Percentiles rank a stretch among this genome's conserved stretches.
Evolutionary conservation across 108 stramenopile genomes (phyloP).

Genomic region (Craspedostauros australis): DNA sequence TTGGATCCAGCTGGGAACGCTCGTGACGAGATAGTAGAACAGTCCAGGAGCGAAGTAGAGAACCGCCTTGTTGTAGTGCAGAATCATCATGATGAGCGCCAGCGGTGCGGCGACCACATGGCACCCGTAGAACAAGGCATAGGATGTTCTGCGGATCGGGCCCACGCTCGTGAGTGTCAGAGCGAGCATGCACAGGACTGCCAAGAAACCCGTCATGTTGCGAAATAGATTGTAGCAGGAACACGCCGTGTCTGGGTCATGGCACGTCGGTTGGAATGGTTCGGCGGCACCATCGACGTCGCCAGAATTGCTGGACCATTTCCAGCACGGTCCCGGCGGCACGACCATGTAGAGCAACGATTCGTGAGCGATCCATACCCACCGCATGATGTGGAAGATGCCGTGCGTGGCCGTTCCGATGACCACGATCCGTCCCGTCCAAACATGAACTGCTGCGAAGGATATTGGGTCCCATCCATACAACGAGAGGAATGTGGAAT

Average conservation of each 20-base stretch:
- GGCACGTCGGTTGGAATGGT: conserved; percentile 31
- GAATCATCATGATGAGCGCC: conserved; percentile 23
- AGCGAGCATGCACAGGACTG: conserved; percentile 18
- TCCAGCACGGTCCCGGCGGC: conserved; percentile 41
- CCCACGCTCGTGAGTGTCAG: conserved; percentile 34
- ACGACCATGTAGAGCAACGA: conserved; percentile 12
- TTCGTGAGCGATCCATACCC: conserved; percentile 18
- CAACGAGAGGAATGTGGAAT: conserved; percentile 32
- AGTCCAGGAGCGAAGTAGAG: conserved; percentile 48
- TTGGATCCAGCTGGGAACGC: conserved; percentile 28
- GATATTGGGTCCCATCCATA: conserved; percentile 31
- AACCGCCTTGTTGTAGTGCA: conserved; percentile 61
- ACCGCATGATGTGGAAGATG: conserved; percentile 23
- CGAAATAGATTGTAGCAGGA: conserved; percentile 46
- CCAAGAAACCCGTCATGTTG: conserved; percentile 45
- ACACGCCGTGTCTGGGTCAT: conserved; percentile 20
- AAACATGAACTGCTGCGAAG: conserved; percentile 39
- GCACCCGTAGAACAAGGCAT: conserved; percentile 36
- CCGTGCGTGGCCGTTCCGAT: conserved; percentile 33
- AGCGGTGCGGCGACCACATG: conserved; percentile 32
- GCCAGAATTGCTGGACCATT: too few species aligned
- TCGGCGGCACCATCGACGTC: too few species aligned
- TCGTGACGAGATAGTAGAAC: conserved; percentile 49
- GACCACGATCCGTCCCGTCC: conserved; percentile 39
- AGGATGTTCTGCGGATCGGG: conserved; percentile 34